A percentile compares a stretch with the other conserved stretches of the same genome.
phyloP scores from a whole-genome alignment of 176 grass and related monocot species.

The Tillandsia leiboldiana region DNA sequence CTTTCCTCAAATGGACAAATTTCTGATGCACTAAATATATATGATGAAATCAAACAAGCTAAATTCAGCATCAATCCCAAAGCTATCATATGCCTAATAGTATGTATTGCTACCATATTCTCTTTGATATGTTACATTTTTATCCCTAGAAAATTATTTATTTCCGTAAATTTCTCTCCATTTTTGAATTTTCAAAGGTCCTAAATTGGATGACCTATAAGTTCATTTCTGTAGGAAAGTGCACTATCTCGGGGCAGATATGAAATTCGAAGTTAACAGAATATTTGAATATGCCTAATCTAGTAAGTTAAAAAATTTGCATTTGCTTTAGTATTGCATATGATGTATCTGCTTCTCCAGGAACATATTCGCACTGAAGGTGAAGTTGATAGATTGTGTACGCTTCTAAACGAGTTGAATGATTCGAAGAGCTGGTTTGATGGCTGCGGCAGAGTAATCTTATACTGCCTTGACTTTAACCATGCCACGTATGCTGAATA shows the following conservation, averaged over 20 bases:
- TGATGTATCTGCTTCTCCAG: conserved; percentile 30
- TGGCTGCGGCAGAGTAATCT: conserved; percentile 54
- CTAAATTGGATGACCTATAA: not conserved
- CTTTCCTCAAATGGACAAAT: conserved; percentile 71
- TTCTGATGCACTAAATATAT: conserved; percentile 52
- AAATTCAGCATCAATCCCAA: conserved; percentile 48
- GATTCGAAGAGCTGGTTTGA: conserved; percentile 69
- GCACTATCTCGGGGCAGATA: too few species aligned
- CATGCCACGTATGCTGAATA: conserved; percentile 55
- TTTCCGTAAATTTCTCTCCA: too few species aligned
- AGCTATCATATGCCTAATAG: conserved; percentile 58
- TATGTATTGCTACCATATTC: conserved; percentile 34
- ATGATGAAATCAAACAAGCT: conserved; percentile 66
- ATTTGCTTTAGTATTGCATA: not conserved
- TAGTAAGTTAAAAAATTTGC: not conserved
- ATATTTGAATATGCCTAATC: too few species aligned
- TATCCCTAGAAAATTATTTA: too few species aligned
- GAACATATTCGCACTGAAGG: conserved; percentile 68
- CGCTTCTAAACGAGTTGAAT: conserved; percentile 53
- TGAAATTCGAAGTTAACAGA: too few species aligned
- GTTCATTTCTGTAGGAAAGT: too few species aligned
- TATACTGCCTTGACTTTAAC: conserved; percentile 63
- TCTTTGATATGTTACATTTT: not conserved
- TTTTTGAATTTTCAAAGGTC: too few species aligned
- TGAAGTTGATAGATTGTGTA: conserved; percentile 58